These are phyloP conservation scores for Cercospora brassicicola DNA, from an alignment of 2,329 filamentous ascomycete genomes.

Conservation along the genomic window DNA sequence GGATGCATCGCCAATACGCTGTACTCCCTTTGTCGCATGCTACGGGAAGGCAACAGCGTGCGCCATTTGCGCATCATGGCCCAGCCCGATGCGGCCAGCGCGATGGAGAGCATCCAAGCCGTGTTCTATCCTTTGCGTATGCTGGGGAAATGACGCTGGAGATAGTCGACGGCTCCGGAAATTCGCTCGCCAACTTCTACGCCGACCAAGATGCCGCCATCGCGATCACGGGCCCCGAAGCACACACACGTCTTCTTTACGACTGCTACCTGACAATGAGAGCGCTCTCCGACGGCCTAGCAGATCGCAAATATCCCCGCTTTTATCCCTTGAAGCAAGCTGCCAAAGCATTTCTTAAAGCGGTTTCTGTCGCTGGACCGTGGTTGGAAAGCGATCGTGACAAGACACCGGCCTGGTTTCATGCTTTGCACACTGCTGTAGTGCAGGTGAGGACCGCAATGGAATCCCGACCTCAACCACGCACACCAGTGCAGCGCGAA, in stretches of 20 bases:
- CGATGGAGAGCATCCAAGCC: background rate
- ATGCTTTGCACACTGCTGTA: background rate
- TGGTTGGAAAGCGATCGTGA: background rate
- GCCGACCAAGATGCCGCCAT: background rate
- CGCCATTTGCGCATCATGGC: background rate
- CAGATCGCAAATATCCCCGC: background rate
- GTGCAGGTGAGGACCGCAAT: background rate
- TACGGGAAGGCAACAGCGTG: background rate
- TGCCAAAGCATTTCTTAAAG: background rate
- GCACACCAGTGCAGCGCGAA: background rate
- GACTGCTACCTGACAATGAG: background rate
- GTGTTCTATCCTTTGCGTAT: background rate
- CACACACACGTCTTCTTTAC: background rate
- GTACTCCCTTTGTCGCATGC: slow-evolving; percentile 10
- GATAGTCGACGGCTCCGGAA: background rate
- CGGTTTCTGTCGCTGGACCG: background rate
- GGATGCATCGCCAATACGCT: background rate
- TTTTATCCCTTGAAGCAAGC: background rate
- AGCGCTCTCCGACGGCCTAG: background rate
- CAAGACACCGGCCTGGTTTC: background rate
- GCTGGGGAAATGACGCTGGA: background rate
- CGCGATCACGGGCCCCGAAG: background rate
- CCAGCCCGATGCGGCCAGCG: background rate
- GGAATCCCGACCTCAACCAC: background rate
- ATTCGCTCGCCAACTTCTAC: background rate